Conservation (phyloP, 1,284 basidiomycete species). For the Pyrrhoderma noxium region DNA sequence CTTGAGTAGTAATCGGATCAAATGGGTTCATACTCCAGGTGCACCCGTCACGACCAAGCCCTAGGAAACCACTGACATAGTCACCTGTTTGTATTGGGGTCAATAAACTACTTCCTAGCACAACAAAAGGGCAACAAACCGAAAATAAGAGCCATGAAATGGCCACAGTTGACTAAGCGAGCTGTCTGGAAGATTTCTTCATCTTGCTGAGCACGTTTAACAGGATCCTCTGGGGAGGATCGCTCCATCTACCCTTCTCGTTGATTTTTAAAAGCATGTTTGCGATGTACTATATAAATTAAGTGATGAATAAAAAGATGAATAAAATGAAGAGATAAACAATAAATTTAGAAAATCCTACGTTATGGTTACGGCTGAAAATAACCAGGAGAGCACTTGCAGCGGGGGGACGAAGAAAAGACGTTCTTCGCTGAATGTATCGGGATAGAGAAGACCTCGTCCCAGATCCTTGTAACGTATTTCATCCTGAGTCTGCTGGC, state of each 20-base stretch:
- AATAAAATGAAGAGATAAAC: neutral
- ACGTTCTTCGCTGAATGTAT: slow-evolving; percentile 40
- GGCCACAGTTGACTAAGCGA: slow-evolving; percentile 41
- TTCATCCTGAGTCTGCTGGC: slow-evolving; percentile 27
- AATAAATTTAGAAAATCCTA: neutral
- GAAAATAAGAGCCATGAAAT: slow-evolving; percentile 38
- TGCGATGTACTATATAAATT: slow-evolving; percentile 41
- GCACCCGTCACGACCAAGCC: slow-evolving; percentile 34
- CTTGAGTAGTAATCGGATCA: slow-evolving; percentile 21
- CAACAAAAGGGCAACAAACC: slow-evolving; percentile 8
- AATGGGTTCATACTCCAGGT: slow-evolving; percentile 39
- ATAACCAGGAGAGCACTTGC: slow-evolving; percentile 30
- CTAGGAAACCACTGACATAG: slow-evolving; percentile 42
- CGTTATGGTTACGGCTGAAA: slow-evolving; percentile 28
- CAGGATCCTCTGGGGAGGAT: slow-evolving; percentile 30
- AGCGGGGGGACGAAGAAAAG: slow-evolving; percentile 36
- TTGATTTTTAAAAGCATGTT: slow-evolving; percentile 46
- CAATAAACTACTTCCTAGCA: too few species aligned
- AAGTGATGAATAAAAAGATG: too few species aligned
- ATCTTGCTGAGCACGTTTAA: slow-evolving; percentile 32
- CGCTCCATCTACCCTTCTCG: slow-evolving; percentile 35
- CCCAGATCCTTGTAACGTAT: slow-evolving; percentile 36
- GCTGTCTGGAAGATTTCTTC: slow-evolving; percentile 52
- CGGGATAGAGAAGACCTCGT: slow-evolving; percentile 37
- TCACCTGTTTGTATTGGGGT: slow-evolving; percentile 23